phyloP scores from a whole-genome alignment of 768 basidiomycete species.

The Lentinula detonsa region DNA sequence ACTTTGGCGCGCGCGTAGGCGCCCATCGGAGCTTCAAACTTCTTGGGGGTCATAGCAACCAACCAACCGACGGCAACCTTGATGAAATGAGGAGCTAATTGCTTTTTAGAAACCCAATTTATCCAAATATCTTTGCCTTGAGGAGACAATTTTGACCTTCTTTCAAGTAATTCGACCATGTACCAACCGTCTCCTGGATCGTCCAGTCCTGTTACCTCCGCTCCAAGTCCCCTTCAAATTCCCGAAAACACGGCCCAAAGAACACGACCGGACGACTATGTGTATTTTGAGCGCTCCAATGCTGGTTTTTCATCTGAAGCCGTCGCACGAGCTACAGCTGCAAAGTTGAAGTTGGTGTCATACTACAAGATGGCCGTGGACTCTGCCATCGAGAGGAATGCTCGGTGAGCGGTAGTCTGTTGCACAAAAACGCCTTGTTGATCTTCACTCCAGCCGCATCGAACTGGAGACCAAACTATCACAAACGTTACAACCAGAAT shows the following conservation, averaged over 20 bases:
- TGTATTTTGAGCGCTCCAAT: slow-evolving; percentile 91
- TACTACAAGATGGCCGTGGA: slow-evolving; percentile 99
- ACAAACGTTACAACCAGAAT: slow-evolving; percentile 69
- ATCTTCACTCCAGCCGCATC: slow-evolving; percentile 56
- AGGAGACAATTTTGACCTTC: not conserved
- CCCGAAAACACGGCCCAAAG: slow-evolving; percentile 19
- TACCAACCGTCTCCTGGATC: slow-evolving; percentile 29
- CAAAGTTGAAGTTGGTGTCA: slow-evolving; percentile 94
- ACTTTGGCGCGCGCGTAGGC: no score
- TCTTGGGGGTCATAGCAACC: no score
- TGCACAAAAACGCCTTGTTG: not conserved
- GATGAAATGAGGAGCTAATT: no score
- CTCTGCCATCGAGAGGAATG: slow-evolving; percentile 92
- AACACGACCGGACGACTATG: slow-evolving; percentile 52
- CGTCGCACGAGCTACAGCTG: slow-evolving; percentile 84
- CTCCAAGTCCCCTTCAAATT: not conserved
- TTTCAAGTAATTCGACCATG: slow-evolving; percentile 6
- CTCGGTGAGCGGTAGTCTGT: slow-evolving; percentile 47
- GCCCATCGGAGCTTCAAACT: no score
- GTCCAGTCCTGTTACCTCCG: slow-evolving; percentile 23
- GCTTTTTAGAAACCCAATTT: no score
- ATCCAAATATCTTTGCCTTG: not conserved
- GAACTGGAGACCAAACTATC: slow-evolving; percentile 83
- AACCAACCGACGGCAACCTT: no score
- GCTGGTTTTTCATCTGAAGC: slow-evolving; percentile 80